Conservation (phyloP, 148 eudicot species). For the Fagopyrum esculentum region DNA sequence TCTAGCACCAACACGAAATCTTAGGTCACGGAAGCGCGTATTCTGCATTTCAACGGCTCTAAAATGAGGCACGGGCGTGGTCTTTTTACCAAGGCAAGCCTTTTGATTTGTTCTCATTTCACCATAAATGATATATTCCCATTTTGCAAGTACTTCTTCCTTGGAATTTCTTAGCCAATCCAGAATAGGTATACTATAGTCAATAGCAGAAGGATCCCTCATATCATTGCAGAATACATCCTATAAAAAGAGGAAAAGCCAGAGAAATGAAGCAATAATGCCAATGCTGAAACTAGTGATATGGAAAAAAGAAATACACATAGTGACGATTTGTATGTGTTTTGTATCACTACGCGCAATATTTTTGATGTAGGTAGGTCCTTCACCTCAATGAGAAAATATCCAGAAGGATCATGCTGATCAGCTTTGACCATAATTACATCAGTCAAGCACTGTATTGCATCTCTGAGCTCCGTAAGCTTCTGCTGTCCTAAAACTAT, state of each 20-base stretch:
- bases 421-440: constrained; percentile 62
- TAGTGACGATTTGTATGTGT: not conserved
- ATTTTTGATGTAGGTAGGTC: not conserved
- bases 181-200: constrained; percentile 78
- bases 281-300: not conserved
- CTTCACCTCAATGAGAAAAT: constrained; percentile 71
- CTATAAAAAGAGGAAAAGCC: constrained; percentile 25
- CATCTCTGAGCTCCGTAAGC: constrained; percentile 74
- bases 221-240: constrained; percentile 75
- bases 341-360: not conserved
- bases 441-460: constrained; percentile 73
- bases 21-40: constrained; percentile 61
- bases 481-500: constrained; percentile 71
- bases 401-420: constrained; percentile 73
- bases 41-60: constrained; percentile 54
- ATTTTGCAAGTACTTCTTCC: constrained; percentile 65
- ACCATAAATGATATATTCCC: constrained; percentile 70
- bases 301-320: not conserved
- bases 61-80: constrained; percentile 45
- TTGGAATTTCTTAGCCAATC: constrained; percentile 67
- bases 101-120: constrained; percentile 36
- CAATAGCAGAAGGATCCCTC: constrained; percentile 52
- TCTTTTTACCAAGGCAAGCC: constrained; percentile 27
- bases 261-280: not conserved
- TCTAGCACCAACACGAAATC: constrained; percentile 78